phyloP scores from a whole-genome alignment of 1,139 yeast species.

The Diutina rugosa region DNA sequence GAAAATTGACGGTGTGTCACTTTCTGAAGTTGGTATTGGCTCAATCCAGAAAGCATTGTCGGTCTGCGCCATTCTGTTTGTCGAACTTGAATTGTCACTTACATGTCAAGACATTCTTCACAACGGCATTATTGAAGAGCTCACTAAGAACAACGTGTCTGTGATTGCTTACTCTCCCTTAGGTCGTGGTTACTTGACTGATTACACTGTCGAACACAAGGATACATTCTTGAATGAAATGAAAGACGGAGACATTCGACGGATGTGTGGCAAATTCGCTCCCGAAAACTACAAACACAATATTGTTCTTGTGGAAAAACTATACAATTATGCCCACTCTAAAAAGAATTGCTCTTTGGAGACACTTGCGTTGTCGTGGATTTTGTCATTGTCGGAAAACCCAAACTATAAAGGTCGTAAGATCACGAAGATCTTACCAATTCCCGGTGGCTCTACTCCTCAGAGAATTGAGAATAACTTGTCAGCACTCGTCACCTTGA shows the following conservation, averaged over 20 bases:
- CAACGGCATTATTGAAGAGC: slow-evolving; percentile 51
- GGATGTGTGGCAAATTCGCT: slow-evolving; percentile 41
- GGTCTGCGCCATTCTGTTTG: slow-evolving; percentile 42
- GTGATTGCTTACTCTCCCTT: slow-evolving; percentile 73
- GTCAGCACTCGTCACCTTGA: slow-evolving; percentile 26
- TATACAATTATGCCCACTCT: slow-evolving; percentile 36
- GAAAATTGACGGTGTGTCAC: slow-evolving; percentile 48
- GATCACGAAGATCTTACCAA: slow-evolving; percentile 54
- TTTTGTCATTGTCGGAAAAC: slow-evolving; percentile 23
- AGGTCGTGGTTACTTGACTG: slow-evolving; percentile 69
- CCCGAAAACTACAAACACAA: slow-evolving; percentile 47
- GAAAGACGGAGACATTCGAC: slow-evolving; percentile 42
- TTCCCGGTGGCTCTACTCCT: slow-evolving; percentile 59
- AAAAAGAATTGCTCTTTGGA: slow-evolving; percentile 38
- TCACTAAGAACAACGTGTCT: slow-evolving; percentile 37
- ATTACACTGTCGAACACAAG: slow-evolving; percentile 29
- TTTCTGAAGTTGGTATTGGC: slow-evolving; percentile 56
- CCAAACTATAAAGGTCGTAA: slow-evolving; percentile 18
- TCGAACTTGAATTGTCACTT: slow-evolving; percentile 67
- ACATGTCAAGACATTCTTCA: slow-evolving; percentile 44
- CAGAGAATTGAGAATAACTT: slow-evolving; percentile 50
- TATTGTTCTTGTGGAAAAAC: slow-evolving; percentile 24
- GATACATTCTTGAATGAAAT: slow-evolving; percentile 12
- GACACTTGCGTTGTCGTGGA: slow-evolving; percentile 66
- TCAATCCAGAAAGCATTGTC: slow-evolving; percentile 43